phyloP scores from a whole-genome alignment of 805 yeast species.

The Candida stauntonica region DNA sequence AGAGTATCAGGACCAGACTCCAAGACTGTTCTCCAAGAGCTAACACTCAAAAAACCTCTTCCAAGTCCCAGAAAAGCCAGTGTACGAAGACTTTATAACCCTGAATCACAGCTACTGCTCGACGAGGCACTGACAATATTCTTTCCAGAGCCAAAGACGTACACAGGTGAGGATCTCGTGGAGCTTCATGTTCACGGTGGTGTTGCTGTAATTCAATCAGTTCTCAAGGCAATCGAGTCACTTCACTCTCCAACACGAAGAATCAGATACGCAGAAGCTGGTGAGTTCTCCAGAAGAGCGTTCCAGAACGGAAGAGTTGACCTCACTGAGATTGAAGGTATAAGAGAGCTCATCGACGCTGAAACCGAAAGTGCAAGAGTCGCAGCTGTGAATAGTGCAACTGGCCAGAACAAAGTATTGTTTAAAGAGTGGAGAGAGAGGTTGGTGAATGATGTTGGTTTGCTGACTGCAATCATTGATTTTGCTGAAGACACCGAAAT shows the following conservation, averaged over 20 bases:
- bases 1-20: slow-evolving; percentile 76
- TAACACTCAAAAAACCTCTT: slow-evolving; percentile 37
- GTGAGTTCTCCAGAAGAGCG: slow-evolving; percentile 87
- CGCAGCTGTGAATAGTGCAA: slow-evolving; percentile 68
- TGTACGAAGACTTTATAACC: slow-evolving; percentile 51
- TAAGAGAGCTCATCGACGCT: slow-evolving; percentile 83
- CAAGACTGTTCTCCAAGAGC: slow-evolving; percentile 29
- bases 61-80: slow-evolving; percentile 54
- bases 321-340: slow-evolving; percentile 86
- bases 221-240: slow-evolving; percentile 54
- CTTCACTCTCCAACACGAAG: slow-evolving; percentile 44
- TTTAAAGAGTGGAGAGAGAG: slow-evolving; percentile 64
- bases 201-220: slow-evolving; percentile 70
- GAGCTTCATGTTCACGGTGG: slow-evolving; percentile 97
- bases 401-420: slow-evolving; percentile 55
- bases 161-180: slow-evolving; percentile 87
- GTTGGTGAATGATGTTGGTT: slow-evolving; percentile 63
- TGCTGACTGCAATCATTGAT: slow-evolving; percentile 84
- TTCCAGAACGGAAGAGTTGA: slow-evolving; percentile 82
- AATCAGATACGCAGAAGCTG: slow-evolving; percentile 84
- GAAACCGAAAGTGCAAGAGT: slow-evolving; percentile 87
- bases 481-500: slow-evolving; percentile 92
- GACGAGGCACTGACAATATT: slow-evolving; percentile 75
- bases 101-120: slow-evolving; percentile 37
- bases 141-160: slow-evolving; percentile 72